Base-by-base conservation (phyloP, 179 eudicot genomes). In the Spergularia azorica region DNA sequence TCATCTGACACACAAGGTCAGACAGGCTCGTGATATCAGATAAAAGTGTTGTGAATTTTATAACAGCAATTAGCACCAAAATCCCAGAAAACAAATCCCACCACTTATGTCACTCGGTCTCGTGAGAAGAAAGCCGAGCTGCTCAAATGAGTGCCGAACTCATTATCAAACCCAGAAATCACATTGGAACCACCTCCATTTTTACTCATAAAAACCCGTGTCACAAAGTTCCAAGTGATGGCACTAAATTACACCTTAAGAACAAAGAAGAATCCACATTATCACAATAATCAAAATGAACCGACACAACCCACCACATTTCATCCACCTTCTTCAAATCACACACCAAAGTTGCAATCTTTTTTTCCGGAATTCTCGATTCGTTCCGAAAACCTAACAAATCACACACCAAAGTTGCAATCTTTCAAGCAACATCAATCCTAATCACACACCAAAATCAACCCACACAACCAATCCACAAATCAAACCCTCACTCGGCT, bases 311-410 rank as follows among this genome's bases (percentile, higher is more conserved):
- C 54, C 36, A 38, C 64, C 9, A 17, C 8, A 7, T 9, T 6
- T 61, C 64, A 61, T 17, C 9, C 13, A 7, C 13, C 57, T 54
- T 3, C 13, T 50, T 10, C 20, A 12, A 32, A 55, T 54, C 39
- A 0, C 3, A 71, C 46, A 17, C 36, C 54, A 72, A 72, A 72
- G 38, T n/a, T 36, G 13, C 74, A 56, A 71, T 56, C 26, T 56
- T 56, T 56, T 36, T n/a, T 10, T n/a, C n/a, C 1, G 7, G 11
- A 67, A 54, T 20, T 3, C 6, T 32, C 14, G 26, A 68, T 4
- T 38, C 6, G n/a, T 5, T 26, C 2, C 65, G 57, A 9, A 36
- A 20, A 56, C 3, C 3, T 14, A 46, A 54, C 3, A 6, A 39
- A 20, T 21, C 6, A n/a, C 12, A 8, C 68, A 36, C 6, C 12